Base-by-base conservation (phyloP, 805 yeast genomes). In the Tetrapisispora nanseiensis region DNA sequence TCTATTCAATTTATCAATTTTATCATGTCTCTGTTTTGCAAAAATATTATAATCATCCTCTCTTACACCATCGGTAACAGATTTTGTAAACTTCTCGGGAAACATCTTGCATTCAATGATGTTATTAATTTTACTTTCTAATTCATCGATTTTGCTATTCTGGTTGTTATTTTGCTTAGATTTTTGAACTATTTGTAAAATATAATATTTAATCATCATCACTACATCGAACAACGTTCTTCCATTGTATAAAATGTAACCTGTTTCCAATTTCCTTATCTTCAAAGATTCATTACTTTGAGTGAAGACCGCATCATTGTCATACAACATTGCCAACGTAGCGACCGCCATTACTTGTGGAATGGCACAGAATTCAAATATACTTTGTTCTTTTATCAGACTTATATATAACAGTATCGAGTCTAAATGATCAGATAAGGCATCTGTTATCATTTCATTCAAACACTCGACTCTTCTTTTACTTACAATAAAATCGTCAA, bases 271-370 rank as follows among this genome's bases (percentile, higher is more conserved):
- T 66, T 86, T 86, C 65, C 97, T 76, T 61, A 92, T 82, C 69
- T 92, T 92, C 50, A 90, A 24, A 7, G 10, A 3, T 18, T 35
- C 38, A 13, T 35, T 83, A 57, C 84, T 78, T 30, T 64, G 61
- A 35, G 78, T 72, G 57, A 90, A 75, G 3, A 90, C 82, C 3
- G 67, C 56, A 3, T 82, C 80, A 66, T 92, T 92, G 58, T 82
- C 79, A 72, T 82, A 89, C 27, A 92, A 82, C 40, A 80, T 69
- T 19, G 90, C 86, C 52, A 92, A 72, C 1, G 97, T 86, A 13
- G 98, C 97, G 61, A 92, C 83, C 29, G 97, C 96, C 98, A 92
- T 92, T 16, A 90, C 97, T 67, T 92, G 99, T 16, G 99, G 99
- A 58, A 92, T 92, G 10, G 97, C 86, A 68, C 97, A 89, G 69